phyloP scores from a whole-genome alignment of 2,329 filamentous ascomycete genomes.

The Sporothrix protearum region DNA sequence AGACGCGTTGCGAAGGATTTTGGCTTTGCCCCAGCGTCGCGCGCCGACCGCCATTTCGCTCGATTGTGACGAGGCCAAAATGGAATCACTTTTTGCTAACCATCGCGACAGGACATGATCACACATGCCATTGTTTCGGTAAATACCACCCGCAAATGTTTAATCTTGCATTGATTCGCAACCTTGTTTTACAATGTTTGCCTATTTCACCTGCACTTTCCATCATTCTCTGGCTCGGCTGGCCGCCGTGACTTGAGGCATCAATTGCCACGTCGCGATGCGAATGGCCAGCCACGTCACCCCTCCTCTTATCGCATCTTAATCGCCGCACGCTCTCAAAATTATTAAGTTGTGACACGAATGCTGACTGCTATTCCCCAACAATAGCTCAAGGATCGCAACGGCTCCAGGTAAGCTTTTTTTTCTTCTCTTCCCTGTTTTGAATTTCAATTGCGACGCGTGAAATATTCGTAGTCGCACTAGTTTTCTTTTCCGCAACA shows the following conservation, averaged over 20 bases:
- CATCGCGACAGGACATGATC: slow-evolving; percentile 54
- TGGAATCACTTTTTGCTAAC: slow-evolving; percentile 21
- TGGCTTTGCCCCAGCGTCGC: not conserved
- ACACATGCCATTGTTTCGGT: slow-evolving; percentile 59
- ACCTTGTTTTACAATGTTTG: slow-evolving; percentile 18
- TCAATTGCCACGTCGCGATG: slow-evolving; percentile 24
- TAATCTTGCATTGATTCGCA: slow-evolving; percentile 9
- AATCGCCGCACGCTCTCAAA: not conserved
- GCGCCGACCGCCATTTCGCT: slow-evolving; percentile 14
- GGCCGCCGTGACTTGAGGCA: not conserved
- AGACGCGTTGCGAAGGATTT: not conserved
- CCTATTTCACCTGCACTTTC: slow-evolving; percentile 27
- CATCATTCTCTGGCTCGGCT: not conserved
- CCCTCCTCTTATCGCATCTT: not conserved
- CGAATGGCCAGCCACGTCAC: slow-evolving; percentile 20
- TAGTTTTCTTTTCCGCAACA: slow-evolving; percentile 20
- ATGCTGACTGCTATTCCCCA: slow-evolving; percentile 25
- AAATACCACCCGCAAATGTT: slow-evolving; percentile 40
- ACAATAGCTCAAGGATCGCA: slow-evolving; percentile 59
- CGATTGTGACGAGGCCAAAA: not conserved
- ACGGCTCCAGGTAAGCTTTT: slow-evolving; percentile 50
- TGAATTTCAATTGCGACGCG: slow-evolving; percentile 12
- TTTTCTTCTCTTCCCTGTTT: slow-evolving; percentile 21
- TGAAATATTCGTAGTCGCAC: not conserved
- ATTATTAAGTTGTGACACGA: not conserved